Evolutionary conservation across 1,284 basidiomycete genomes (phyloP).

Genomic region (Flammula alnicola): DNA sequence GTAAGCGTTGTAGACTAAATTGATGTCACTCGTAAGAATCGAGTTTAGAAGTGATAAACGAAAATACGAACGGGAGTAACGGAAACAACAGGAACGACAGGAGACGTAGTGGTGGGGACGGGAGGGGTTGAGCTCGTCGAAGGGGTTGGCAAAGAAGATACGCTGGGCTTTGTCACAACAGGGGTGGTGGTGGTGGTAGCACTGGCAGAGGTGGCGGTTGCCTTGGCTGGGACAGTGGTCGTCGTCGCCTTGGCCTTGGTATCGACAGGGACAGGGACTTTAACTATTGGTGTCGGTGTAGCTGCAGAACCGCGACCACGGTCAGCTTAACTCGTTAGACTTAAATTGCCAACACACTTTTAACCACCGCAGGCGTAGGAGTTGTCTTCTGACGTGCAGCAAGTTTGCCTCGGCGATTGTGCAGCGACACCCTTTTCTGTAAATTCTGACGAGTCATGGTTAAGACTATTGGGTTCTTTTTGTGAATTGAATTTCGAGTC

Average conservation of each 20-base stretch:
- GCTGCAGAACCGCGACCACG: slow-evolving; percentile 2
- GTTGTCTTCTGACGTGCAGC: slow-evolving; percentile 4
- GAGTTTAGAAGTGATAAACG: background rate
- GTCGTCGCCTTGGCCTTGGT: slow-evolving; percentile 4
- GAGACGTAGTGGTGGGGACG: no score
- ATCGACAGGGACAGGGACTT: no score
- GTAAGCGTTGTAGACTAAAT: background rate
- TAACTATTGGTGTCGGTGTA: no score
- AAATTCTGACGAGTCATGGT: slow-evolving; percentile 16
- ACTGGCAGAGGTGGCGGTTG: background rate
- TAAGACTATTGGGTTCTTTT: background rate
- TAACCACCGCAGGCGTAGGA: background rate
- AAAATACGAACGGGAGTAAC: no score
- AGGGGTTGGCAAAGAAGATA: no score
- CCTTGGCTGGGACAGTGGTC: background rate
- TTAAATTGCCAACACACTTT: no score
- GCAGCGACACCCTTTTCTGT: slow-evolving; percentile 14
- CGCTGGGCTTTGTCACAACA: background rate
- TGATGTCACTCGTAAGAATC: background rate
- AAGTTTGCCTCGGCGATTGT: slow-evolving; percentile 8
- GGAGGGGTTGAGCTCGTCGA: no score
- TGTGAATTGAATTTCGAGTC: slow-evolving; percentile 9
- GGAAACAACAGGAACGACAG: no score
- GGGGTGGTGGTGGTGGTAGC: background rate
- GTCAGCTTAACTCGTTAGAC: background rate